Evolutionary conservation across 371 early-diverging fungal genomes (phyloP).

Genomic region (Circinella minor): DNA sequence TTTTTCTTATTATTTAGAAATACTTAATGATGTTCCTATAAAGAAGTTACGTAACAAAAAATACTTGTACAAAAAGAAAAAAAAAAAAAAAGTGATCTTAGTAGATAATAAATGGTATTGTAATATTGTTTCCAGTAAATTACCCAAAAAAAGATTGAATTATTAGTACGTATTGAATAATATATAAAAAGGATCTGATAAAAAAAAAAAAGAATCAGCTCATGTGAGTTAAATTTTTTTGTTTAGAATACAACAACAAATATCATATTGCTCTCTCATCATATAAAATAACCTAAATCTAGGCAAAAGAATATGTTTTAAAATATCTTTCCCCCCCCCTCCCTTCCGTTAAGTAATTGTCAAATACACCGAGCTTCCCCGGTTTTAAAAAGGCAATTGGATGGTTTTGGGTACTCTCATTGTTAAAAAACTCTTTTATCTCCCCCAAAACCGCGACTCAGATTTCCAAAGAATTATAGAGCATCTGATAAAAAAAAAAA

Average conservation of each 20-base stretch:
- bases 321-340: neutral
- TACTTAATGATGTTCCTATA: no score
- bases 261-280: no score
- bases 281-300: neutral
- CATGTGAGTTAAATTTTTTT: neutral
- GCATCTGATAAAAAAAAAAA: constrained; percentile 8
- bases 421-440: neutral
- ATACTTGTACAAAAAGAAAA: no score
- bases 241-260: no score
- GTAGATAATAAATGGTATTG: no score
- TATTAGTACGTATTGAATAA: neutral
- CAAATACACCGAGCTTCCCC: constrained; percentile 4
- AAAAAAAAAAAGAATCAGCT: neutral
- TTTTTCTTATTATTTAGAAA: no score
- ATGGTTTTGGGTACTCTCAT: neutral
- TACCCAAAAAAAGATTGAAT: neutral
- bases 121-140: no score
- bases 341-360: neutral
- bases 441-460: neutral
- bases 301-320: neutral
- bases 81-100: no score
- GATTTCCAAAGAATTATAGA: neutral
- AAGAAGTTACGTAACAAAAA: no score
- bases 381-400: constrained; percentile 5
- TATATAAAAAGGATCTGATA: neutral